Evolutionary conservation across 768 basidiomycete genomes (phyloP).

Genomic region (Xerocomus brunneocitrinus): DNA sequence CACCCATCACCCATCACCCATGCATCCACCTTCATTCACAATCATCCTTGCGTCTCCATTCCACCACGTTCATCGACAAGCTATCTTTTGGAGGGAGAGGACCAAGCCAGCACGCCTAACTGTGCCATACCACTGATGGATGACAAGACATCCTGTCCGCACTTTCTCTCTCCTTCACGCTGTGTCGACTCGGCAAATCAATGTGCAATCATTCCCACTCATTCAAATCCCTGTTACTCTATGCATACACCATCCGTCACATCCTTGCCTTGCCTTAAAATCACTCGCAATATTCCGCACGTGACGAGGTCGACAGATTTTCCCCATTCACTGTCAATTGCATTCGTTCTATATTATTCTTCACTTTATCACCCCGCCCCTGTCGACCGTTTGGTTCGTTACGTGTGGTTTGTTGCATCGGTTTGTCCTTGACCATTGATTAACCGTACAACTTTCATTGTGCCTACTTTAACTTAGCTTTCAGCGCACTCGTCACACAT

Average conservation of each 20-base stretch:
- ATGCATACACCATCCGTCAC: conserved; percentile 54
- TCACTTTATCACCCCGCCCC: conserved; percentile 59
- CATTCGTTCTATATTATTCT: conserved; percentile 77
- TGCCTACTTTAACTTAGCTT: conserved; percentile 32
- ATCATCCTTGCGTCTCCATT: conserved; percentile 41
- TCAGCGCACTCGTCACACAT: conserved; percentile 27
- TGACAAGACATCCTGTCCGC: conserved; percentile 6
- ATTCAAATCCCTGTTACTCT: conserved; percentile 43
- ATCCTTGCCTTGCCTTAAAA: conserved; percentile 40
- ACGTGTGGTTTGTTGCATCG: conserved; percentile 32
- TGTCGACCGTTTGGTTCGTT: conserved; percentile 36
- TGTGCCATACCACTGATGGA: conserved; percentile 21
- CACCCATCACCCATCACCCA: conserved; percentile 63
- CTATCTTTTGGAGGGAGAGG: conserved; percentile 35
- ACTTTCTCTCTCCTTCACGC: conserved; percentile 9
- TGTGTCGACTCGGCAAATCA: conserved; percentile 22
- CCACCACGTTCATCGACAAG: conserved; percentile 46
- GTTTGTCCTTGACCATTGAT: conserved; percentile 23
- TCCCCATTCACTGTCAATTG: conserved; percentile 41
- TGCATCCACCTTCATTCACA: conserved; percentile 60
- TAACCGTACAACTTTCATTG: conserved; percentile 27
- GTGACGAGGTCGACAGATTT: conserved; percentile 53
- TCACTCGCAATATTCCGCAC: conserved; percentile 42
- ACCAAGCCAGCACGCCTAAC: conserved; percentile 11
- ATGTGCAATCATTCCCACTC: conserved; percentile 40